Conservation (phyloP, 257 asterid species). For the Scutellaria galericulata region DNA sequence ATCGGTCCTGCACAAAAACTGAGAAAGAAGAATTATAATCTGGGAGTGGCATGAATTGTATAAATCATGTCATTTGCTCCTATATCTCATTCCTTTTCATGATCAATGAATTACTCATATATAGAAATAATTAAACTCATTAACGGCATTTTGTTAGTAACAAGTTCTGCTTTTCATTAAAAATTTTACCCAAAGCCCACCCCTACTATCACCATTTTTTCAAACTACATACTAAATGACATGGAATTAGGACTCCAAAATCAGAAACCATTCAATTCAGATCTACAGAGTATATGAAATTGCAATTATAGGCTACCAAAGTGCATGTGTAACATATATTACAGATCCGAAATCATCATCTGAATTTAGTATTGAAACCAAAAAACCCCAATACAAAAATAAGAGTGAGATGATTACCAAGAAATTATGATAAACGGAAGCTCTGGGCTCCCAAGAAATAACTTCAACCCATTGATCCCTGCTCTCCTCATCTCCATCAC, state of each 20-base stretch:
- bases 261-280: neutral
- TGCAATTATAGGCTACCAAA: neutral
- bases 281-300: constrained; percentile 24
- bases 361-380: neutral
- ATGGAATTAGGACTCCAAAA: constrained; percentile 10
- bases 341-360: constrained; percentile 33
- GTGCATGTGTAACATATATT: constrained; percentile 21
- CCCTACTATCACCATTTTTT: neutral
- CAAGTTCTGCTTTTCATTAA: constrained; percentile 18
- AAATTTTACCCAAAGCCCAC: constrained; percentile 5
- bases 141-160: neutral
- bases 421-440: constrained; percentile 77
- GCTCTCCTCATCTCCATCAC: constrained; percentile 56
- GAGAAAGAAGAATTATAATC: constrained; percentile 4
- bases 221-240: neutral
- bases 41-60: constrained; percentile 12
- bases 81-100: neutral
- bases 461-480: constrained; percentile 93
- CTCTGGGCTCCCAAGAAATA: constrained; percentile 97
- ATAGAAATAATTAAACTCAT: neutral
- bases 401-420: constrained; percentile 54
- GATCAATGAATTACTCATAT: constrained; percentile 20
- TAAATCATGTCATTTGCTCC: constrained; percentile 15
- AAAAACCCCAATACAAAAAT: neutral
- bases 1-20: constrained; percentile 5